These are phyloP conservation scores for Pterocarpus santalinus DNA, from an alignment of 306 rosid species.

Conservation along the genomic window DNA sequence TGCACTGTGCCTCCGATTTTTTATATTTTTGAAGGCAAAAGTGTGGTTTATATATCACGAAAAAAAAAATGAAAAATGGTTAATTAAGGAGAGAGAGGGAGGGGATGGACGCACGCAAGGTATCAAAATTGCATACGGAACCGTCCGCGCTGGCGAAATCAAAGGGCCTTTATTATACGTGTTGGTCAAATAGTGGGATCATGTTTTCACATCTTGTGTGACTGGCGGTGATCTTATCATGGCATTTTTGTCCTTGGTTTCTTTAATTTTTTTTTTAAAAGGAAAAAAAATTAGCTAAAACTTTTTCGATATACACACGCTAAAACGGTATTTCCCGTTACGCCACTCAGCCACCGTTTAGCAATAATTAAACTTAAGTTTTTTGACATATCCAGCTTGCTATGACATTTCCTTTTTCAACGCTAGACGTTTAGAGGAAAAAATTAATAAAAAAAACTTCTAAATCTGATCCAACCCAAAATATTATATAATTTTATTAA, in stretches of 20 bases:
- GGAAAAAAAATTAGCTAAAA: background rate
- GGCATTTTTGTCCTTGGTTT: background rate
- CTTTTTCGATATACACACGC: background rate
- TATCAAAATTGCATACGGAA: conserved; percentile 16
- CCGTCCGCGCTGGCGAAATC: conserved; percentile 40
- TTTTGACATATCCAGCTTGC: no score
- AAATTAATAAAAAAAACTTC: no score
- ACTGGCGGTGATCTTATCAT: conserved; percentile 17
- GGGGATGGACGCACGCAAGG: background rate
- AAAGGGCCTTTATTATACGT: conserved; percentile 1
- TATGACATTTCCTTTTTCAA: no score
- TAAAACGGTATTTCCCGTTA: conserved; percentile 10
- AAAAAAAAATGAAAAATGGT: background rate
- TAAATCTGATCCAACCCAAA: no score
- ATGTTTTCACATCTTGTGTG: background rate
- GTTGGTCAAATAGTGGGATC: background rate
- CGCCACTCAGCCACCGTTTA: conserved; percentile 16
- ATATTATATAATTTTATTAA: no score
- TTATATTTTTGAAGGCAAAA: conserved; percentile 26
- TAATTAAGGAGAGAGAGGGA: background rate
- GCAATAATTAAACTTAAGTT: no score
- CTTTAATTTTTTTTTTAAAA: background rate
- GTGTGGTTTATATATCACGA: conserved; percentile 51
- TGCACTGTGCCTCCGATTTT: background rate
- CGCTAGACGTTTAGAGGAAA: no score